Evolutionary conservation across 192 early-diverging fungal genomes (phyloP).

Genomic region (Spinellus fusiger): DNA sequence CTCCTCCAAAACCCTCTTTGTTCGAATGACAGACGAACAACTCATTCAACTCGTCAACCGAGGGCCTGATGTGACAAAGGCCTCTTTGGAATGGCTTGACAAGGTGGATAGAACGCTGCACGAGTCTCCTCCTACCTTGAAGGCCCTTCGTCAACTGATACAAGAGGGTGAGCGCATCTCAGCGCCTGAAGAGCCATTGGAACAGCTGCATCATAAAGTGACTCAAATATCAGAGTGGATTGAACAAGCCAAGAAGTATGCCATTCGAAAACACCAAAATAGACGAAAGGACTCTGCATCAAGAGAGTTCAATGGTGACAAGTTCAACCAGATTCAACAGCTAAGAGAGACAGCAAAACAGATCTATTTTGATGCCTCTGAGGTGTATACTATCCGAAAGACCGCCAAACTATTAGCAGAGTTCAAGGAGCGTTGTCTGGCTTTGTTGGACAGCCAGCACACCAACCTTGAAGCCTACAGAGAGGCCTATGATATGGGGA

Average conservation of each 20-base stretch:
- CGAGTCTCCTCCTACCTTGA: conserved; percentile 32
- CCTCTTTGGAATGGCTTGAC: conserved; percentile 27
- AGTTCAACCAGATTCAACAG: conserved; percentile 27
- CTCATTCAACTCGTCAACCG: conserved; percentile 24
- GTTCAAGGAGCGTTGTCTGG: not conserved
- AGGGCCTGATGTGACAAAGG: conserved; percentile 20
- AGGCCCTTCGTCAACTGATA: conserved; percentile 33
- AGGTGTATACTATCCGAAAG: not conserved
- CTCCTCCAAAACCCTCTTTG: conserved; percentile 24
- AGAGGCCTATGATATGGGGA: not conserved
- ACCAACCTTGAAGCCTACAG: not conserved
- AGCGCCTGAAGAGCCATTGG: conserved; percentile 32
- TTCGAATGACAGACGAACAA: conserved; percentile 32
- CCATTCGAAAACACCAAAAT: conserved; percentile 26
- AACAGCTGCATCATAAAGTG: conserved; percentile 31
- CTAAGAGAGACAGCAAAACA: no score
- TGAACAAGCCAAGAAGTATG: conserved; percentile 32
- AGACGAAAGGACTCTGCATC: not conserved
- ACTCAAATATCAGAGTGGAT: conserved; percentile 38
- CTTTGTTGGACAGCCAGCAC: not conserved
- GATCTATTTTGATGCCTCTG: not conserved
- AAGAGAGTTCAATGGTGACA: not conserved
- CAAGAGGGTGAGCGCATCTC: conserved; percentile 36
- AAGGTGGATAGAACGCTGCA: conserved; percentile 30
- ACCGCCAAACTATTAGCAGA: not conserved